Conservation (phyloP, 139 green algal genomes). For the Zygnema cylindricum region DNA sequence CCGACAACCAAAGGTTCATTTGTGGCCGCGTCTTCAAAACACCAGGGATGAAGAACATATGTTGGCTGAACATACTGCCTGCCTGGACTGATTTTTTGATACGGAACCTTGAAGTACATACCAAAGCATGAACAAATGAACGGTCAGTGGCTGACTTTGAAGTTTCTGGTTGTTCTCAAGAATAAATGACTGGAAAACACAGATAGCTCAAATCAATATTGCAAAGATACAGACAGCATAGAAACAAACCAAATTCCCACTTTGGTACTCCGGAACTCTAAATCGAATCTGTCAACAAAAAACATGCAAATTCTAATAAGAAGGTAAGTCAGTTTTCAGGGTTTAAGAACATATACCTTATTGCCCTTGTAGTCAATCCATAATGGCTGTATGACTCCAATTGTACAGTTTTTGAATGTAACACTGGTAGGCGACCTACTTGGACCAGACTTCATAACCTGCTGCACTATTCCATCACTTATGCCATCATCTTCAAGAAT, state of each 20-base stretch:
- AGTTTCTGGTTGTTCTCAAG: background rate
- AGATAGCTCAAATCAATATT: background rate
- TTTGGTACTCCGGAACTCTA: no score
- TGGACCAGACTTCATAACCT: background rate
- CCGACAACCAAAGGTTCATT: background rate
- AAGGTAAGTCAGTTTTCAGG: no score
- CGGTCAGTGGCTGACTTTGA: no score
- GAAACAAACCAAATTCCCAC: background rate
- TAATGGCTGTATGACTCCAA: background rate
- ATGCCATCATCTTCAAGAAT: no score
- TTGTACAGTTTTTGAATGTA: background rate
- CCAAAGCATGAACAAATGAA: no score
- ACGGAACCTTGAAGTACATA: background rate
- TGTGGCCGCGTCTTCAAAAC: background rate
- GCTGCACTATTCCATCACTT: no score
- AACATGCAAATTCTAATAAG: no score
- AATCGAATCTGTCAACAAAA: background rate
- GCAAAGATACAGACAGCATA: background rate
- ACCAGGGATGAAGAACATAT: background rate
- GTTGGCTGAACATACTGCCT: background rate
- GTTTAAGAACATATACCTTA: background rate
- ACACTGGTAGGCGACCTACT: background rate
- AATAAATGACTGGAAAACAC: background rate
- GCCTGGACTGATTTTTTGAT: background rate
- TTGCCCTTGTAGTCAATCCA: background rate